These are phyloP conservation scores for Xylaria sp. DNA, from an alignment of 2,329 filamentous ascomycete species.

Conservation along the genomic window DNA sequence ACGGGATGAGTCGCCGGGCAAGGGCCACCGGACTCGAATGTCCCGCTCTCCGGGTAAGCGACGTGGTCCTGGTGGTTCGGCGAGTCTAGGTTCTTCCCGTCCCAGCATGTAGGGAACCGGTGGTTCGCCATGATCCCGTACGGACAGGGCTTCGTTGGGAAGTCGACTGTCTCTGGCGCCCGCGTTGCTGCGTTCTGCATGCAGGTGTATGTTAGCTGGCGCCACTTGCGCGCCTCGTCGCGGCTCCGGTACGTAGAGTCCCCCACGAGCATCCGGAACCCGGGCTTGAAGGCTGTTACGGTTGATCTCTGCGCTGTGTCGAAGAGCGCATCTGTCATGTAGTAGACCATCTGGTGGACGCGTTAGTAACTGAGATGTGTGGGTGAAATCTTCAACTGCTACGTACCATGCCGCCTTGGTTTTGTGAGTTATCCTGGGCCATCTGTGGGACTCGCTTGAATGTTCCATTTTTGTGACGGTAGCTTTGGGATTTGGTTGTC, in stretches of 20 bases:
- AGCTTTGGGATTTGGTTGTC: constrained; percentile 35
- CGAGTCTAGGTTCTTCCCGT: constrained; percentile 49
- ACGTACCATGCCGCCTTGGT: constrained; percentile 55
- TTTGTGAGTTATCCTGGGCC: constrained; percentile 52
- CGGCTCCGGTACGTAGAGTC: constrained; percentile 51
- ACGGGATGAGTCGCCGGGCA: constrained; percentile 55
- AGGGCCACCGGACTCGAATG: constrained; percentile 55
- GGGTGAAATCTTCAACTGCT: not conserved
- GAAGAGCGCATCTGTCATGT: constrained; percentile 55
- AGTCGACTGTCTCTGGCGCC: constrained; percentile 52
- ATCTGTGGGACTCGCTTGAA: constrained; percentile 55
- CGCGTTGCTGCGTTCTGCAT: constrained; percentile 53
- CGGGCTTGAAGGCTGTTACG: constrained; percentile 59
- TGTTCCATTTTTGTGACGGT: constrained; percentile 53
- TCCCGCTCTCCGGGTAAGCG: constrained; percentile 55
- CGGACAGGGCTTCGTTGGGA: constrained; percentile 53
- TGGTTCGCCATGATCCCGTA: constrained; percentile 58
- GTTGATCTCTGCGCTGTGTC: constrained; percentile 51
- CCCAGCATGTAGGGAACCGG: constrained; percentile 49
- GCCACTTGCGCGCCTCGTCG: constrained; percentile 50
- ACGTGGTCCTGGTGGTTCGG: constrained; percentile 53
- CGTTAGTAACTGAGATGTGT: not conserved
- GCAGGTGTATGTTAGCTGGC: constrained; percentile 54
- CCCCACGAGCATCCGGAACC: constrained; percentile 60
- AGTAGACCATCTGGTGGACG: constrained; percentile 54